Percentiles rank a stretch among this genome's conserved stretches.
Evolutionary conservation across 768 basidiomycete species (phyloP).

Genomic region (Boletus sp.): DNA sequence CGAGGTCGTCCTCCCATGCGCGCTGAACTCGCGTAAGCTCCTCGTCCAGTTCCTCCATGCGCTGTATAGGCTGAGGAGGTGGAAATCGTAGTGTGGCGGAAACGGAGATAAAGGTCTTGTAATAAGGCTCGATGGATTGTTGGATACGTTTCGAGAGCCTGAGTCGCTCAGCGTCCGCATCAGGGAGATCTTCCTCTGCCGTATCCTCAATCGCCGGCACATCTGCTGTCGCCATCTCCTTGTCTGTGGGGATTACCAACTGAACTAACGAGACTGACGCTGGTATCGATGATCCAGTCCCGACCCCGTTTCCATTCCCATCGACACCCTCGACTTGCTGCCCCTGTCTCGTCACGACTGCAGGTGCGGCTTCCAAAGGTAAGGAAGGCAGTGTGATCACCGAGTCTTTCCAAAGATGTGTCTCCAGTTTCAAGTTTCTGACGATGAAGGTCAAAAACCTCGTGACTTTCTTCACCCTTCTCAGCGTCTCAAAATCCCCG

Average conservation of each 20-base stretch:
- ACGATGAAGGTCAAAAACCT: slow-evolving; percentile 91
- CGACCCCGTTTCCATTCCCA: slow-evolving; percentile 19
- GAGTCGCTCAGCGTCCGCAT: slow-evolving; percentile 70
- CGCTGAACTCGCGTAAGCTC: slow-evolving; percentile 65
- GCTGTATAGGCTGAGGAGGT: slow-evolving; percentile 83
- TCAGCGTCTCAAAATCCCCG: slow-evolving; percentile 75
- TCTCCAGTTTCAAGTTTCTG: slow-evolving; percentile 91
- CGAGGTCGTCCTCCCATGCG: slow-evolving; percentile 86
- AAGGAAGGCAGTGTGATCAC: slow-evolving; percentile 73
- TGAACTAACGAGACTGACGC: slow-evolving; percentile 27
- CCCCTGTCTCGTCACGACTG: slow-evolving; percentile 23
- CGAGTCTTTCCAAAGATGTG: slow-evolving; percentile 89
- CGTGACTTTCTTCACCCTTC: slow-evolving; percentile 88
- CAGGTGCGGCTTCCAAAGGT: slow-evolving; percentile 63
- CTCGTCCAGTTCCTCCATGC: slow-evolving; percentile 87
- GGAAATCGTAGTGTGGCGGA: slow-evolving; percentile 91
- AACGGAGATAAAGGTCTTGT: slow-evolving; percentile 85
- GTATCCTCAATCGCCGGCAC: slow-evolving; percentile 25
- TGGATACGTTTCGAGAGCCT: slow-evolving; percentile 76
- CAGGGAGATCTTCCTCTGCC: slow-evolving; percentile 50
- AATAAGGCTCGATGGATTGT: slow-evolving; percentile 79
- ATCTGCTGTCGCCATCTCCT: slow-evolving; percentile 14
- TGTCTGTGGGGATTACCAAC: slow-evolving; percentile 17
- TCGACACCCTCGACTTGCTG: slow-evolving; percentile 24
- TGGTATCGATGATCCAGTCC: slow-evolving; percentile 14